Base-by-base conservation (phyloP, 805 yeast genomes). In the Citeromyces matritensis region DNA sequence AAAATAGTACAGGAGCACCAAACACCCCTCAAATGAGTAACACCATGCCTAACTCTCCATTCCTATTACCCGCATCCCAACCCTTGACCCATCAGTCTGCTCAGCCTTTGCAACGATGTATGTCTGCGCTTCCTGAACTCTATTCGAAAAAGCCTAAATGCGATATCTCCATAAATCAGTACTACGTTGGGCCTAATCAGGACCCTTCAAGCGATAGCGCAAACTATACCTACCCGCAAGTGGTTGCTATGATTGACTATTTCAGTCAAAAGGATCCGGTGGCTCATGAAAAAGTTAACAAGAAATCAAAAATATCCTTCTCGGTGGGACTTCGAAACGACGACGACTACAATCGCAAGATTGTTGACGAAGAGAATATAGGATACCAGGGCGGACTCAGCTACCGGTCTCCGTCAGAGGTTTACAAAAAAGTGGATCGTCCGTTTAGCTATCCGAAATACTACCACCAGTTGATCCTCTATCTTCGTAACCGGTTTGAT, bases 391-490 rank as follows among this genome's bases (percentile, higher is more conserved):
- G 63, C 42, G 71, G 70, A 1, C 40, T 65, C 17, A 42, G 58
- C 15, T 72, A 55, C 48, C 63, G 62, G 35, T 82, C 78, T 39
- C 83, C 91, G 0, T 74, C 73, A 43, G 88, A 80, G 39, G 78
- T 88, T 9, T 91, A 88, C 54, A 73, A 78, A 13, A 63, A 70
- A 32, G 81, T 88, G 10, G 62, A 56, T 14, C 63, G 58, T 32
- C 96, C 97, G 1, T 91, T 80, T 47, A 69, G 86, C 6, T 88
- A 91, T 47, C 86, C 95, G 0, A 80, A 85, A 1, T 95, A 95
- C 3, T 88, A 79, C 50, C 95, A 85, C 51, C 71, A 75, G 29
- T 61, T 88, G 35, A 73, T 82, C 42, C 65, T 73, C 8, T 86
- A 86, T 48, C 57, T 88, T 37, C 61, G 77, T 35, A 58, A 66